These are phyloP conservation scores for Fusarium sulawesiense DNA, from an alignment of 2,329 filamentous ascomycete species.

Conservation along the genomic window DNA sequence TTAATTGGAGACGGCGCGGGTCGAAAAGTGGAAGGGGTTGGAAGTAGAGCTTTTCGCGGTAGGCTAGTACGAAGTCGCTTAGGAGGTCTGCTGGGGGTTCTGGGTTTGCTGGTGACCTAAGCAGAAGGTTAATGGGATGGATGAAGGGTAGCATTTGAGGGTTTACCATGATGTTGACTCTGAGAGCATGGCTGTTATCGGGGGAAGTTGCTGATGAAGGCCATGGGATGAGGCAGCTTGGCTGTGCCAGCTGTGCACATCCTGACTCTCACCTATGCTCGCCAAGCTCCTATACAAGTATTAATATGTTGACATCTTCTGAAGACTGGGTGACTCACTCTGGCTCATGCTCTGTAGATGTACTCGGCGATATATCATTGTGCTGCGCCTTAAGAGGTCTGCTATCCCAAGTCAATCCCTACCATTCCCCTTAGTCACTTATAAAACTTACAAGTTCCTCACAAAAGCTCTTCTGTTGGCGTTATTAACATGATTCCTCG, in stretches of 20 bases:
- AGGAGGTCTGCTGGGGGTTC: constrained; percentile 27
- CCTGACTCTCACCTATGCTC: neutral
- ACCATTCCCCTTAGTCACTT: no score
- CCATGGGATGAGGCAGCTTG: neutral
- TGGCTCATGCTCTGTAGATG: neutral
- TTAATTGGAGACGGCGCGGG: constrained; percentile 2
- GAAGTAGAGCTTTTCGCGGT: constrained; percentile 34
- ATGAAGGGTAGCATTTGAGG: rapidly evolving
- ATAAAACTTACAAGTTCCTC: constrained; percentile 5
- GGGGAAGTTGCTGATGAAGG: constrained; percentile 9
- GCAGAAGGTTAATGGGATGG: neutral
- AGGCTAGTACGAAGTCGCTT: constrained; percentile 14
- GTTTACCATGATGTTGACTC: constrained; percentile 11
- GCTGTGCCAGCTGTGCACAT: neutral
- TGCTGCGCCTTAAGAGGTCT: constrained; percentile 11
- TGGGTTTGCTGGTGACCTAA: constrained; percentile 28
- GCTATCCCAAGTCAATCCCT: neutral
- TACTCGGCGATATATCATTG: neutral
- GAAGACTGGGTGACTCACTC: neutral
- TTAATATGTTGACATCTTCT: neutral
- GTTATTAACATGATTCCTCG: constrained; percentile 16
- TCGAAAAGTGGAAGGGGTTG: constrained; percentile 35
- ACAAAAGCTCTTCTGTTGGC: neutral
- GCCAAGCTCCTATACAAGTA: neutral
- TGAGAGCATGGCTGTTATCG: constrained; percentile 19